Percentiles rank a stretch among this genome's conserved stretches.
These are phyloP conservation scores for Mycena rosella DNA, from an alignment of 768 basidiomycete genomes.

Conservation along the genomic window DNA sequence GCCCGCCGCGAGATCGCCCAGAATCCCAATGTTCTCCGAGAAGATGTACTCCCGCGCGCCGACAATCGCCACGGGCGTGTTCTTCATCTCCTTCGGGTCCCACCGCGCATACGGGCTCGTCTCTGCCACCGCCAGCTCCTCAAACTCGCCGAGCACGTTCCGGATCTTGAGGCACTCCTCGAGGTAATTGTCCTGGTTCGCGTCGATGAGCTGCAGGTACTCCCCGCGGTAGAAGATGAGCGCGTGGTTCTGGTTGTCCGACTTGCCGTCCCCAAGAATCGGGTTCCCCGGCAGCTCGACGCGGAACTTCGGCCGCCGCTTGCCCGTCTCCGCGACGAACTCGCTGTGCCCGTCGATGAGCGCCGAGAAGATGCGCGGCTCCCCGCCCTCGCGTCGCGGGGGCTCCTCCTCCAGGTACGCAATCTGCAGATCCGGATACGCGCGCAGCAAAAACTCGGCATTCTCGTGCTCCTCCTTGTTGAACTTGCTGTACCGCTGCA, in stretches of 20 bases:
- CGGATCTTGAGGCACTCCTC: constrained; percentile 99
- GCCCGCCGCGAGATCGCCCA: constrained; percentile 97
- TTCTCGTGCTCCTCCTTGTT: constrained; percentile 99
- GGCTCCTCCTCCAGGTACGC: constrained; percentile 98
- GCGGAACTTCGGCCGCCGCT: constrained; percentile 95
- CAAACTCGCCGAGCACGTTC: constrained; percentile 96
- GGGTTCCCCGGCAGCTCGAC: constrained; percentile 99
- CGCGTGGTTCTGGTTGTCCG: constrained; percentile 99
- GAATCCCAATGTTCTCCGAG: constrained; percentile 99
- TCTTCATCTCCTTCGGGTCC: constrained; percentile 89
- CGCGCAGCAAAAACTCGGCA: constrained; percentile 96
- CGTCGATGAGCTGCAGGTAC: constrained; percentile 99
- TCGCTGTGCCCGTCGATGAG: constrained; percentile 99
- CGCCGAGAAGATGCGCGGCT: constrained; percentile 94
- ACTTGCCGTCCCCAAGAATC: constrained; percentile 98
- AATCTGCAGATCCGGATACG: constrained; percentile 98
- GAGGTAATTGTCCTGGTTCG: constrained; percentile 99
- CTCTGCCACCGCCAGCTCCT: constrained; percentile 86
- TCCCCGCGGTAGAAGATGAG: constrained; percentile 99
- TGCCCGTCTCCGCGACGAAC: constrained; percentile 89
- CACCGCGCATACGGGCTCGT: constrained; percentile 95
- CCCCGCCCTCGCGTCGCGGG: constrained; percentile 93
- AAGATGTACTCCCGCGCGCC: constrained; percentile 99
- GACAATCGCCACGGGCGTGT: constrained; percentile 94
- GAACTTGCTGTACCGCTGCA: constrained; percentile 99